Conservation (phyloP, 257 asterid species). For the Penstemon barbatus region DNA sequence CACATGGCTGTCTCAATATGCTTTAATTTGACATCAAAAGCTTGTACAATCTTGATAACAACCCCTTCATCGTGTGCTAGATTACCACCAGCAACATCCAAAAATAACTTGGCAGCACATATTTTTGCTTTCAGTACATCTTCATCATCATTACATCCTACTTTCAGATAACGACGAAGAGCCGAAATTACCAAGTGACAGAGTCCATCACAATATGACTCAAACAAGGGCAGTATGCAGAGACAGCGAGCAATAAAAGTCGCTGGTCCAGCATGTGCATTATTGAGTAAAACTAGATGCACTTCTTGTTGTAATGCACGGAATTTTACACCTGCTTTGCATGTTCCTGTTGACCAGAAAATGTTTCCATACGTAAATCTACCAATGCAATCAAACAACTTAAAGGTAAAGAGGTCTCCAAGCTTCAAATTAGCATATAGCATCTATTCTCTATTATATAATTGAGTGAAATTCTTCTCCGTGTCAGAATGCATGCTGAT, state of each 20-base stretch:
- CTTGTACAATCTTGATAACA: slow-evolving; percentile 62
- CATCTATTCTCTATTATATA: slow-evolving; percentile 3
- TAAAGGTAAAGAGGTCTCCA: slow-evolving; percentile 17
- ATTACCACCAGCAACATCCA: slow-evolving; percentile 45
- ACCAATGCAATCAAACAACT: slow-evolving; percentile 8
- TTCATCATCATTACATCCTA: slow-evolving; percentile 38
- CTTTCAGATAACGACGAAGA: slow-evolving; percentile 57
- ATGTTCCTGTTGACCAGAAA: slow-evolving; percentile 55
- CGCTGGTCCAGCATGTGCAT: slow-evolving; percentile 67
- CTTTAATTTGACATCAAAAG: slow-evolving; percentile 51
- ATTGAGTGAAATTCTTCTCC: slow-evolving; percentile 10
- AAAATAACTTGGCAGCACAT: slow-evolving; percentile 61
- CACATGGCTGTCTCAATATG: slow-evolving; percentile 55
- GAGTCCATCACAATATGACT: slow-evolving; percentile 61
- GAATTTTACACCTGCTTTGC: slow-evolving; percentile 70
- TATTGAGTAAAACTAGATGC: slow-evolving; percentile 49
- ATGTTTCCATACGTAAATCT: slow-evolving; percentile 22
- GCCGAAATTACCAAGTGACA: slow-evolving; percentile 81
- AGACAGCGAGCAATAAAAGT: slow-evolving; percentile 76
- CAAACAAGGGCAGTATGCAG: slow-evolving; percentile 58
- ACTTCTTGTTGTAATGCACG: slow-evolving; percentile 71
- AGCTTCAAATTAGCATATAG: slow-evolving; percentile 10
- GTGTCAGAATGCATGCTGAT: slow-evolving; percentile 17
- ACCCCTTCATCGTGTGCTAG: slow-evolving; percentile 58
- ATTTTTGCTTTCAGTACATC: slow-evolving; percentile 53